Evolutionary conservation across 139 green algal genomes (phyloP).

Genomic region (Chlorella sp.): DNA sequence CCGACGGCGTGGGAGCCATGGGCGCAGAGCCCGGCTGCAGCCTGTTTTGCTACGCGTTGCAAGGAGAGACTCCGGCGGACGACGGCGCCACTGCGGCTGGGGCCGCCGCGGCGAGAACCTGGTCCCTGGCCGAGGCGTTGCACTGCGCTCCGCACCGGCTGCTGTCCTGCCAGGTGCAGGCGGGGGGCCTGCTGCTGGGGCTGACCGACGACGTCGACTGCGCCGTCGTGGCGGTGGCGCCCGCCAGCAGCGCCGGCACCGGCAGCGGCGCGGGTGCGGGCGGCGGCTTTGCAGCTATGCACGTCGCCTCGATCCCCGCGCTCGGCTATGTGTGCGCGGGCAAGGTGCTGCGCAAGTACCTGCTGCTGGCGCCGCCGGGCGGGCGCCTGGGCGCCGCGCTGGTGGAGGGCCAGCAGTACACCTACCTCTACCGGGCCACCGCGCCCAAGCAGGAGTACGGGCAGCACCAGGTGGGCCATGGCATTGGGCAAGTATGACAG

Average conservation of each 20-base stretch:
- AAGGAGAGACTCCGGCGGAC: neutral
- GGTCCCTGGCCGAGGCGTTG: too few relatives aligned
- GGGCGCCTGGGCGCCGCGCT: slow-evolving; percentile 53
- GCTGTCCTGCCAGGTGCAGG: neutral
- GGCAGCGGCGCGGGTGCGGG: neutral
- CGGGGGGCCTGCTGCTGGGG: slow-evolving; percentile 39
- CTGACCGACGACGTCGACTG: slow-evolving; percentile 71
- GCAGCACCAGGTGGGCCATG: slow-evolving; percentile 52
- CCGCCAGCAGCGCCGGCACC: neutral
- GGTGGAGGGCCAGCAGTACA: slow-evolving; percentile 59
- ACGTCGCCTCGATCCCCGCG: slow-evolving; percentile 56
- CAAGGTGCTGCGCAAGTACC: slow-evolving; percentile 68
- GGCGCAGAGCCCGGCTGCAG: slow-evolving; percentile 43
- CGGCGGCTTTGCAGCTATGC: slow-evolving; percentile 11
- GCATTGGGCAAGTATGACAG: too few relatives aligned
- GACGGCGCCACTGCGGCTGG: neutral
- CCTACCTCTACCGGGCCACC: slow-evolving; percentile 62
- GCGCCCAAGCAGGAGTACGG: slow-evolving; percentile 30
- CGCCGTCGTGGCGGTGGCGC: slow-evolving; percentile 45
- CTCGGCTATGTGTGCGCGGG: slow-evolving; percentile 66
- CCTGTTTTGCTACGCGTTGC: slow-evolving; percentile 17
- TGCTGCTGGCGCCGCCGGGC: slow-evolving; percentile 52
- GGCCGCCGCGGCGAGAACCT: neutral
- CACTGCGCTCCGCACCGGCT: slow-evolving; percentile 5
- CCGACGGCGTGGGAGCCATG: slow-evolving; percentile 53